phyloP scores from a whole-genome alignment of 2,329 filamentous ascomycete species.

The Trichoderma aggressivum region DNA sequence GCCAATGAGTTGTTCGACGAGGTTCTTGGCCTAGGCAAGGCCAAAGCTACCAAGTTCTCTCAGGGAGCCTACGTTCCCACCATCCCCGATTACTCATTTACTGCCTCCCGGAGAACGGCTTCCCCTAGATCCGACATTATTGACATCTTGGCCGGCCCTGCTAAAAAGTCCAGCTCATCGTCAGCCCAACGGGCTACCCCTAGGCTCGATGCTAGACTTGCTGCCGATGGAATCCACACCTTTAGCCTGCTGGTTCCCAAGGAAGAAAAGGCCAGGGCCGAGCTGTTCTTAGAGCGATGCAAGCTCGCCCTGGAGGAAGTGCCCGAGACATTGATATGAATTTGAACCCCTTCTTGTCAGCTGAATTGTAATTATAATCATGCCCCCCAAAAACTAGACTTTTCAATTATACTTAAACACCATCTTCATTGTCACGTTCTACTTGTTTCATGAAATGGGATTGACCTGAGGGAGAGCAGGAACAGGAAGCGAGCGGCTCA shows the following conservation, averaged over 20 bases:
- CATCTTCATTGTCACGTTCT: constrained; percentile 2
- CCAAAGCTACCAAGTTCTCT: constrained; percentile 45
- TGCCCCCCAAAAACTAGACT: constrained; percentile 16
- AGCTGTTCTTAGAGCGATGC: constrained; percentile 78
- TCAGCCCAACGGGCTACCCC: constrained; percentile 26
- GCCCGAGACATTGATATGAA: constrained; percentile 68
- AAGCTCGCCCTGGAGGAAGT: constrained; percentile 80
- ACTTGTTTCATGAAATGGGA: neutral
- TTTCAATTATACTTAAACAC: constrained; percentile 16
- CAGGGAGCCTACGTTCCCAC: constrained; percentile 69
- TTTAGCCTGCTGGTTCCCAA: constrained; percentile 78
- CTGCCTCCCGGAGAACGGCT: constrained; percentile 37
- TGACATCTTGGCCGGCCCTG: constrained; percentile 64
- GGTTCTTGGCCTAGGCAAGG: constrained; percentile 66
- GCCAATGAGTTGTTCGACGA: constrained; percentile 86
- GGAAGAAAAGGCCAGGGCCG: constrained; percentile 77
- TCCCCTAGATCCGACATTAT: constrained; percentile 63
- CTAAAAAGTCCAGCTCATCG: constrained; percentile 30
- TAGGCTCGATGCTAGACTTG: constrained; percentile 32
- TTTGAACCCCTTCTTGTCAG: constrained; percentile 22
- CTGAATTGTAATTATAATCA: constrained; percentile 32
- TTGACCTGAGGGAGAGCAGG: neutral
- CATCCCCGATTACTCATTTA: constrained; percentile 55
- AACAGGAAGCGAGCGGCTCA: neutral
- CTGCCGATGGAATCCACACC: constrained; percentile 60